Evolutionary conservation across 2,329 filamentous ascomycete species (phyloP).

Genomic region (Fusarium algeriense): DNA sequence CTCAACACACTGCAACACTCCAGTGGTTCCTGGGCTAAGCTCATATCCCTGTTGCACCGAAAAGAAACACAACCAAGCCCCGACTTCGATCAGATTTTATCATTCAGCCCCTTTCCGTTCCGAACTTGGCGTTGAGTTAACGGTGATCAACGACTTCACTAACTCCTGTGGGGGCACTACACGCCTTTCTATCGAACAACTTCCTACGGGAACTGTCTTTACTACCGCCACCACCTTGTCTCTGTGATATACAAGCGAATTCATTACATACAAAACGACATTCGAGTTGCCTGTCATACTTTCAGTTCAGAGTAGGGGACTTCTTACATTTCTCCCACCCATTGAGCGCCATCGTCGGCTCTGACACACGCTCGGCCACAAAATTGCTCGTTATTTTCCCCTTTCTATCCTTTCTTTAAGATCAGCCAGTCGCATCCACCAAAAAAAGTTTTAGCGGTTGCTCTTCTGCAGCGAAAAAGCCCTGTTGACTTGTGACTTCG

Average conservation of each 20-base stretch:
- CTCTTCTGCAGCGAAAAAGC: constrained; percentile 21
- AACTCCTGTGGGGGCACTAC: constrained; percentile 10
- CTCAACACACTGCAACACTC: constrained; percentile 16
- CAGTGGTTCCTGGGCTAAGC: constrained; percentile 28
- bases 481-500: constrained; percentile 31
- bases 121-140: constrained; percentile 17
- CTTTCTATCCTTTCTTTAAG: constrained; percentile 15
- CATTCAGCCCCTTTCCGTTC: constrained; percentile 20
- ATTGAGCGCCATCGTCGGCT: constrained; percentile 25
- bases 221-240: constrained; percentile 14
- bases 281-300: not conserved
- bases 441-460: constrained; percentile 26
- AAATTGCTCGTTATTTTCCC: constrained; percentile 31
- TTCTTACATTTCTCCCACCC: constrained; percentile 17
- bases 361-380: constrained; percentile 33
- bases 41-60: constrained; percentile 42
- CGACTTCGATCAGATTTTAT: constrained; percentile 22
- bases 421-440: constrained; percentile 23
- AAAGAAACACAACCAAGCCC: constrained; percentile 28
- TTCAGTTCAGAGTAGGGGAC: not conserved
- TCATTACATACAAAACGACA: constrained; percentile 1
- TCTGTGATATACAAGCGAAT: not conserved
- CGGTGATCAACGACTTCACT: constrained; percentile 16
- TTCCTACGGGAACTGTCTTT: constrained; percentile 24
- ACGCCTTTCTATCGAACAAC: constrained; percentile 17